Evolutionary conservation across 2,329 filamentous ascomycete species (phyloP).

Genomic region (Lecanosticta acicola): DNA sequence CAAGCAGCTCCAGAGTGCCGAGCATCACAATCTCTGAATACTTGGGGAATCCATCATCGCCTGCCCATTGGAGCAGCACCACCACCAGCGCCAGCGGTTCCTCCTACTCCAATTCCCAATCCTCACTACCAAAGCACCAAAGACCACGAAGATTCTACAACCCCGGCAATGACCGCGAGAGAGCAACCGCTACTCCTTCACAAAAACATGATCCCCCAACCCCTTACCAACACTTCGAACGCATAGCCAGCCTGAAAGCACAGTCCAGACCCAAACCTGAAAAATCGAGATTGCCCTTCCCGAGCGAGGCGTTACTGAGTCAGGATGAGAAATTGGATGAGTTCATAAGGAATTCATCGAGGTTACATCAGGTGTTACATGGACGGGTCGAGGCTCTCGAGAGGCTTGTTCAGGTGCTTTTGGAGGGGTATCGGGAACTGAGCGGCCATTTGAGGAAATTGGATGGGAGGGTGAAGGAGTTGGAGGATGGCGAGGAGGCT

Average conservation of each 20-base stretch:
- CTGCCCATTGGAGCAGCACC: background rate
- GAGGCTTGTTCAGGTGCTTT: background rate
- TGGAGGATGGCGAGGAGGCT: too few species aligned
- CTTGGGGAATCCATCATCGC: background rate
- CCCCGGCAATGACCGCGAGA: background rate
- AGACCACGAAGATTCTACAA: background rate
- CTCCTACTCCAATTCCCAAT: too few species aligned
- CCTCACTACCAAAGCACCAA: too few species aligned
- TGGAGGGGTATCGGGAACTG: background rate
- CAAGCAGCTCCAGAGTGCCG: too few species aligned
- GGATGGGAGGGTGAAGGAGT: background rate
- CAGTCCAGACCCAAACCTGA: background rate
- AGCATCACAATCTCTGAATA: background rate
- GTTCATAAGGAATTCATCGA: background rate
- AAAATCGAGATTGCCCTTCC: too few species aligned
- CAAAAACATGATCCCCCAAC: too few species aligned
- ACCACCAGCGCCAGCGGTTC: too few species aligned
- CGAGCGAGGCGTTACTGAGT: too few species aligned
- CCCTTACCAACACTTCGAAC: too few species aligned
- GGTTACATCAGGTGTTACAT: background rate
- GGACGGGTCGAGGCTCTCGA: background rate
- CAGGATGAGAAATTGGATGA: background rate
- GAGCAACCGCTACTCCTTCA: too few species aligned
- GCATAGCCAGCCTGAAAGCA: background rate
- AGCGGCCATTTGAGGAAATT: background rate